phyloP scores from a whole-genome alignment of 805 yeast species.

The Cyberlindnera sargentensis region DNA sequence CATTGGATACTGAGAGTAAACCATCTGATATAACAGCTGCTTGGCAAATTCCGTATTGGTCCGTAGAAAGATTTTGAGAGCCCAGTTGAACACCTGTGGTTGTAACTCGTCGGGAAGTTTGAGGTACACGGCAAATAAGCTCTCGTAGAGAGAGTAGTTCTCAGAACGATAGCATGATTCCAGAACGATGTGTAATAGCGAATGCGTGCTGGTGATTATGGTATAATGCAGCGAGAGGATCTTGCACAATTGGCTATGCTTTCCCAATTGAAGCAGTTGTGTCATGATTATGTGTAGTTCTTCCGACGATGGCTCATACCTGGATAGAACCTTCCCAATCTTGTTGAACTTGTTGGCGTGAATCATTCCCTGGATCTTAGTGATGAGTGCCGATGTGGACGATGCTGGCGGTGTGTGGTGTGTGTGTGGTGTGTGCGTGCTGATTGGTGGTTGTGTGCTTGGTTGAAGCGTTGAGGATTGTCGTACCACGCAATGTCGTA shows the following conservation, averaged over 20 bases:
- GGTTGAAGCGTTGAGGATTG: no score
- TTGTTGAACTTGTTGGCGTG: background rate
- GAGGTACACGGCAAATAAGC: constrained; percentile 14
- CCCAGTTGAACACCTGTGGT: constrained; percentile 15
- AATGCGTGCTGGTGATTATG: background rate
- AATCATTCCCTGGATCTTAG: background rate
- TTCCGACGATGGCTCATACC: background rate
- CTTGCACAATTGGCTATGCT: background rate
- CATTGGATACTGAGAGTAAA: constrained; percentile 19
- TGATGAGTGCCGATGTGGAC: no score
- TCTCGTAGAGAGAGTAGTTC: constrained; percentile 13
- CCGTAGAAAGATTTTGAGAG: constrained; percentile 16
- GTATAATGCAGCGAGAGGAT: background rate
- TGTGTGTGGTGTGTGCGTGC: background rate
- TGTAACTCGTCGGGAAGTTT: constrained; percentile 6
- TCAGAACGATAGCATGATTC: constrained; percentile 1
- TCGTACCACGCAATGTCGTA: no score
- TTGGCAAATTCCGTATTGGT: constrained; percentile 21
- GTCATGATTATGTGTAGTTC: background rate
- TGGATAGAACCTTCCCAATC: background rate
- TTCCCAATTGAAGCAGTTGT: background rate
- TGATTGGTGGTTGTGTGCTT: no score
- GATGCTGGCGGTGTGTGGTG: background rate
- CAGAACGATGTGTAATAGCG: constrained; percentile 1
- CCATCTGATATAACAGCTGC: constrained; percentile 23